These are phyloP conservation scores for Capniomyces stellatus DNA, from an alignment of 371 early-diverging fungal species.

Conservation along the genomic window DNA sequence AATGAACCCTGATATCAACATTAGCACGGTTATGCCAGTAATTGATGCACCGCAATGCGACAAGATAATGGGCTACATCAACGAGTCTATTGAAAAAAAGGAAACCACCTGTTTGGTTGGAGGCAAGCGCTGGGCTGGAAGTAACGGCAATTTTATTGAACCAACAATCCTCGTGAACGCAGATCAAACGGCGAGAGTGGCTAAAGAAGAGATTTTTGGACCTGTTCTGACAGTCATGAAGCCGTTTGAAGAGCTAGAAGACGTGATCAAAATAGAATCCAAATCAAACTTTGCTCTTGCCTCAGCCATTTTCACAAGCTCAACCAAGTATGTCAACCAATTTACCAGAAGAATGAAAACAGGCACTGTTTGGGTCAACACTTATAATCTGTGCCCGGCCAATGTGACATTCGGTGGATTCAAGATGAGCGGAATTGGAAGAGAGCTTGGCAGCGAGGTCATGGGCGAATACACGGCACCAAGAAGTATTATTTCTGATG, in stretches of 20 bases:
- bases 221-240: constrained; percentile 63
- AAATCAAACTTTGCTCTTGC: constrained; percentile 61
- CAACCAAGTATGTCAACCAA: constrained; percentile 39
- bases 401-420: constrained; percentile 75
- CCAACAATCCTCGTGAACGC: constrained; percentile 66
- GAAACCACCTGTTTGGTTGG: constrained; percentile 32
- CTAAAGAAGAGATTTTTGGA: constrained; percentile 81
- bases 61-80: constrained; percentile 37
- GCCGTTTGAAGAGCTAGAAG: constrained; percentile 57
- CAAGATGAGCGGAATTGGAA: constrained; percentile 69
- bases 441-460: constrained; percentile 55
- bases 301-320: constrained; percentile 62
- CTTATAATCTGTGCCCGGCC: constrained; percentile 31
- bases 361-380: constrained; percentile 70
- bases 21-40: constrained; percentile 49
- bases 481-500: constrained; percentile 33
- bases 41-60: constrained; percentile 60
- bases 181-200: constrained; percentile 38
- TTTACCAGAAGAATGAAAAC: constrained; percentile 45
- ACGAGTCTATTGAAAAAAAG: constrained; percentile 17
- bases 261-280: constrained; percentile 52
- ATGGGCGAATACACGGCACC: constrained; percentile 46
- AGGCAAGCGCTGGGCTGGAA: constrained; percentile 40
- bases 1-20: constrained; percentile 35
- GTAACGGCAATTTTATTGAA: constrained; percentile 55